Evolutionary conservation across 495 filamentous ascomycete genomes (phyloP), one percentile per base, ranked within the genome.

Genomic region (Penicillium mononematosum): DNA sequence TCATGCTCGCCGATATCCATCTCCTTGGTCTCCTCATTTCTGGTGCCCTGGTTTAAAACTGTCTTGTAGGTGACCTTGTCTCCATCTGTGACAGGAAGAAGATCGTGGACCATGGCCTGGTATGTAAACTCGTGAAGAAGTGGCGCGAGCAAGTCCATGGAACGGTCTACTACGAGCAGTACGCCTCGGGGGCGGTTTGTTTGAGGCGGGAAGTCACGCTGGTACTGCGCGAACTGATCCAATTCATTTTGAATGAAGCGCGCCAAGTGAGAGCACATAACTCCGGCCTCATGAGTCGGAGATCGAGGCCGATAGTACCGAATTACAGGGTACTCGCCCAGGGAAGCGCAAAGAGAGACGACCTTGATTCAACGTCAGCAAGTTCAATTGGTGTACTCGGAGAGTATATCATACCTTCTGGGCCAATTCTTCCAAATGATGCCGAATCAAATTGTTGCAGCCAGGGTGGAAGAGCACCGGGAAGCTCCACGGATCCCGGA

Each of bases 71-170:
- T 89, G 14, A 94, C 82, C 68, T 92, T 96, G 44, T 96, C 90
- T 12, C 84, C 84, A 53, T 98, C 94, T 55, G 88, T 84, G 50
- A 98, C 88, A 0, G 88, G 88, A 6, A 98, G 75, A 25, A 98
- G 71, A 70, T 98, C 94, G 67, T 96, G 90, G 17, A 89, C 91
- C 93, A 98, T 98, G 27, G 93, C 90, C 71, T 98, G 94, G 68
- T 97, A 98, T 10, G 95, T 98, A 65, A 98, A 98, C 64, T 98
- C 94, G 71, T 98, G 94, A 10, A 98, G 53, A 10, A 97, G 66
- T 6, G 94, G 95, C 17, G 94, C 83, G 67, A 86, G 84, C 1
- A 97, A 64, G 68, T 98, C 94, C 87, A 98, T 91, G 11, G 91
- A 89, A 53, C 94, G 83, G 74, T 98, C 94, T 1, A 90, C 88